These are phyloP conservation scores for Cyberlindnera xylosilytica DNA, from an alignment of 805 yeast species.

Conservation along the genomic window DNA sequence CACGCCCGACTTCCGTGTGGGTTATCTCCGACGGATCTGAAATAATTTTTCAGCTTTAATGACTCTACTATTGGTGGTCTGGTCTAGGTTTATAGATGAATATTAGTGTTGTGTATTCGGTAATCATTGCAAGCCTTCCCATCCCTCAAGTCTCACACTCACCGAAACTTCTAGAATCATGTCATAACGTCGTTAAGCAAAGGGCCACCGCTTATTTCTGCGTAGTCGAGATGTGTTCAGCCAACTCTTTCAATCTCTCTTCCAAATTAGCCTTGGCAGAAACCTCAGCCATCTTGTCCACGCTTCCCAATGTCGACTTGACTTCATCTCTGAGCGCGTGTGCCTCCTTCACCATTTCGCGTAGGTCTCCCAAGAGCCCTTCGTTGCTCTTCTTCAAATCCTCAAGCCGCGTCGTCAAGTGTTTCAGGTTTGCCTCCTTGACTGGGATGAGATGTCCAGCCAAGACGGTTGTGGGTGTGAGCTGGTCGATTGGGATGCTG, in stretches of 20 bases:
- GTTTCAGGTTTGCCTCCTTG: constrained; percentile 20
- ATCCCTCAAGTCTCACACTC: no score
- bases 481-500: constrained; percentile 19
- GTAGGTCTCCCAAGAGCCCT: constrained; percentile 15
- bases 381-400: constrained; percentile 12
- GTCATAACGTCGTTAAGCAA: no score
- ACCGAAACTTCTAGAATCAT: no score
- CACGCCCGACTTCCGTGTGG: no score
- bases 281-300: constrained; percentile 13
- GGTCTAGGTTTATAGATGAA: no score
- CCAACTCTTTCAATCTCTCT: constrained; percentile 10
- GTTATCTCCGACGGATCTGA: no score
- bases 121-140: no score
- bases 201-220: no score
- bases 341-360: constrained; percentile 13
- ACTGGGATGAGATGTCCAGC: constrained; percentile 26
- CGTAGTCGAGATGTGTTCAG: constrained; percentile 9
- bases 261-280: constrained; percentile 12
- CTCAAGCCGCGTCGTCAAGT: constrained; percentile 16
- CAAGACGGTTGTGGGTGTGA: constrained; percentile 20
- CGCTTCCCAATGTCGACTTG: constrained; percentile 2
- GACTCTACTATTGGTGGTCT: no score
- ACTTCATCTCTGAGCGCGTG: constrained; percentile 10
- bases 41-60: no score
- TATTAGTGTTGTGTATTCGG: no score